These are phyloP conservation scores for Tripidium arundinaceum DNA, from an alignment of 202 grass and related monocot genomes.

Conservation along the genomic window DNA sequence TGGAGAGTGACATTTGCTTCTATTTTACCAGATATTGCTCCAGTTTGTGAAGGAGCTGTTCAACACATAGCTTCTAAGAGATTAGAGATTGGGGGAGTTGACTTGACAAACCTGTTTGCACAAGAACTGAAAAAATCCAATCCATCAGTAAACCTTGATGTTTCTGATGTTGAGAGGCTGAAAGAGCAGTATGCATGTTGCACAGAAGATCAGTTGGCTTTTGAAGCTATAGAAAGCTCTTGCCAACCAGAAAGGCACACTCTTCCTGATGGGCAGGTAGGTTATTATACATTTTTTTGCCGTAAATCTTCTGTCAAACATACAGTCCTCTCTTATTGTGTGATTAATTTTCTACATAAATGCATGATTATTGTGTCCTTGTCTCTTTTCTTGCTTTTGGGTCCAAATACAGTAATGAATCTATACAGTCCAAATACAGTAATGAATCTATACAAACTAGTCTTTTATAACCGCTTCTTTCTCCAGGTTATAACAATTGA, in stretches of 20 bases:
- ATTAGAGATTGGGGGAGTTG: slow-evolving; percentile 86
- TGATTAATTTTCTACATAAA: not conserved
- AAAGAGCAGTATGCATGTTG: slow-evolving; percentile 89
- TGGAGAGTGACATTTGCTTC: slow-evolving; percentile 1
- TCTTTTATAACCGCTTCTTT: slow-evolving; percentile 17
- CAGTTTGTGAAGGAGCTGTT: slow-evolving; percentile 97
- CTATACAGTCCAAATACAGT: too few relatives aligned
- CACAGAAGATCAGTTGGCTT: slow-evolving; percentile 64
- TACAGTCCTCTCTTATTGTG: slow-evolving; percentile 14
- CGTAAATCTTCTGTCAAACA: not conserved
- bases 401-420: slow-evolving; percentile 1
- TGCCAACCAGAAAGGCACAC: slow-evolving; percentile 74
- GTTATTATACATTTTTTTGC: slow-evolving; percentile 29
- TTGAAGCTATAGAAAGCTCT: slow-evolving; percentile 57
- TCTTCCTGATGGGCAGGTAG: slow-evolving; percentile 97
- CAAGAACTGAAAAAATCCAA: slow-evolving; percentile 85
- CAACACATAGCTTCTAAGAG: slow-evolving; percentile 86
- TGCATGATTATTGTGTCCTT: not conserved
- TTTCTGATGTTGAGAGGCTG: slow-evolving; percentile 77
- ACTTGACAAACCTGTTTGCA: slow-evolving; percentile 89
- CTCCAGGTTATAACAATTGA: slow-evolving; percentile 79
- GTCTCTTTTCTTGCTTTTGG: not conserved
- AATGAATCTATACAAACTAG: not conserved
- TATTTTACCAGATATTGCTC: slow-evolving; percentile 84
- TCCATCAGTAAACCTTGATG: slow-evolving; percentile 71